Conservation (phyloP, 176 grass and related monocot species). For the Chrysopogon serrulatus region DNA sequence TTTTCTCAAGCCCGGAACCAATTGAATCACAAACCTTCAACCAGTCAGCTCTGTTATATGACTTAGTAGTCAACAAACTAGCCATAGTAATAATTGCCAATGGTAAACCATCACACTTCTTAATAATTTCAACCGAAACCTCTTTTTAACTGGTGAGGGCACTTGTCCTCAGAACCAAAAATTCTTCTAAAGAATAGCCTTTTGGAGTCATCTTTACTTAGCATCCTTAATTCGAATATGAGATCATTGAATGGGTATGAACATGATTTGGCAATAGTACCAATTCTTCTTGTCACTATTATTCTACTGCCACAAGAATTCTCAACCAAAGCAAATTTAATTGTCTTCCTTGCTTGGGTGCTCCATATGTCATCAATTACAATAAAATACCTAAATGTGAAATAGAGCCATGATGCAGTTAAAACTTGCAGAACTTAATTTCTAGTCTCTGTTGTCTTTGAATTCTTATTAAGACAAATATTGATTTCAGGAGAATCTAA, state of each 20-base stretch:
- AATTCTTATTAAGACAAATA: neutral
- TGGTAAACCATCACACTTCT: slow-evolving; percentile 45
- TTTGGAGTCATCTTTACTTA: slow-evolving; percentile 30
- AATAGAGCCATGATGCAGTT: neutral
- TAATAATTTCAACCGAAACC: slow-evolving; percentile 22
- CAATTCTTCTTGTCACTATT: slow-evolving; percentile 34
- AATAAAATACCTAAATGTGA: slow-evolving; percentile 28
- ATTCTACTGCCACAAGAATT: slow-evolving; percentile 46
- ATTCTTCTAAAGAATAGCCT: slow-evolving; percentile 40
- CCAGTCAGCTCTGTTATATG: slow-evolving; percentile 28
- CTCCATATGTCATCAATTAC: slow-evolving; percentile 45
- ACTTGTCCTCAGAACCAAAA: slow-evolving; percentile 30
- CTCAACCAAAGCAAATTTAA: too few relatives aligned
- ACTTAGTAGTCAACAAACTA: slow-evolving; percentile 31
- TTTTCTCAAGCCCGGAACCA: slow-evolving; percentile 36
- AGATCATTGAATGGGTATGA: neutral
- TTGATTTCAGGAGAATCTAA: neutral
- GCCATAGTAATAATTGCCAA: slow-evolving; percentile 40
- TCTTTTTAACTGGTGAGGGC: slow-evolving; percentile 32
- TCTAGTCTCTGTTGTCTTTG: neutral
- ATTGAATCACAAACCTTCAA: slow-evolving; percentile 24
- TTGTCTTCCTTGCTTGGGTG: slow-evolving; percentile 25
- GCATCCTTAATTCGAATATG: slow-evolving; percentile 23
- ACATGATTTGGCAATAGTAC: slow-evolving; percentile 36
- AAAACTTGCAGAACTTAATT: neutral